Percentiles rank a stretch among this genome's conserved stretches.
Conservation (phyloP, 768 basidiomycete species). For the Suillus fuscotomentosus region DNA sequence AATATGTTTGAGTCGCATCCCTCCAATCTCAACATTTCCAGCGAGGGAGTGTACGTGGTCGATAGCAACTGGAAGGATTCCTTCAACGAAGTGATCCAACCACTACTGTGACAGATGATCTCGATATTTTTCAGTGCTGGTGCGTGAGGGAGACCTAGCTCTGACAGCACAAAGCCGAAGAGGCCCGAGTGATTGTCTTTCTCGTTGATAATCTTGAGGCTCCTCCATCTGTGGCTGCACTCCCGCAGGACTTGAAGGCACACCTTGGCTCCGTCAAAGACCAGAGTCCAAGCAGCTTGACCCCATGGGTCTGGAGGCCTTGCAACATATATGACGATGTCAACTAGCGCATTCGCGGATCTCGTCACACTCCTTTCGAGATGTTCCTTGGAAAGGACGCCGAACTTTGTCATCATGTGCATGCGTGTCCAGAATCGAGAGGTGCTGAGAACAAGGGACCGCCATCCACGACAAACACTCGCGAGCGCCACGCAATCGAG, state of each 20-base stretch:
- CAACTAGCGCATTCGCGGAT: background rate
- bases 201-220: background rate
- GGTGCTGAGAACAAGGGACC: background rate
- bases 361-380: background rate
- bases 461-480: background rate
- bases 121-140: background rate
- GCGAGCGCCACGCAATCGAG: background rate
- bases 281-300: background rate
- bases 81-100: background rate
- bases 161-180: background rate
- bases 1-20: background rate
- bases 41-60: background rate
- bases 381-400: background rate
- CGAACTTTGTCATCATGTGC: background rate
- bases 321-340: background rate
- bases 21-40: background rate
- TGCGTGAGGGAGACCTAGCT: background rate
- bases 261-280: background rate
- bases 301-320: background rate
- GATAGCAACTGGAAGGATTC: background rate
- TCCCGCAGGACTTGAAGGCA: background rate
- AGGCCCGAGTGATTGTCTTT: background rate
- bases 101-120: background rate
- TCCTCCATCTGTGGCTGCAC: background rate
- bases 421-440: background rate